phyloP scores from a whole-genome alignment of 1,284 basidiomycete genomes.

The Schizophyllum commune region DNA sequence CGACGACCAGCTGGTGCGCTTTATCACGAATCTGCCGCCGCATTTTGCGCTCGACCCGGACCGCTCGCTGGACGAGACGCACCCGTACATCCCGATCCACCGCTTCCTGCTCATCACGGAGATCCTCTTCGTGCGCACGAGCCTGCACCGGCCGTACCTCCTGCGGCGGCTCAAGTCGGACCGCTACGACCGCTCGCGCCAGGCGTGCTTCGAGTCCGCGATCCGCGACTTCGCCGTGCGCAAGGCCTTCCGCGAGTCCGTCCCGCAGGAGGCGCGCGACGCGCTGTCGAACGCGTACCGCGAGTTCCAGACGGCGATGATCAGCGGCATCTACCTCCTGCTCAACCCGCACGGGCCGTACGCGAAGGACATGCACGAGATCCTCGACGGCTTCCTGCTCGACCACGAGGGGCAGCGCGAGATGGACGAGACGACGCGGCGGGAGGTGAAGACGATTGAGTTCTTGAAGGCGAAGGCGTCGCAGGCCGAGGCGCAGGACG shows the following conservation, averaged over 20 bases:
- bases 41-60: slow-evolving; percentile 75
- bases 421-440: slow-evolving; percentile 71
- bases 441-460: slow-evolving; percentile 76
- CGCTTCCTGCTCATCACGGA: slow-evolving; percentile 77
- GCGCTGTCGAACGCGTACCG: slow-evolving; percentile 73
- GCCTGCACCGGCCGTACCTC: slow-evolving; percentile 72
- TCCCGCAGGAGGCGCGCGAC: slow-evolving; percentile 54
- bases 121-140: slow-evolving; percentile 72
- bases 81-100: slow-evolving; percentile 62
- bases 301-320: slow-evolving; percentile 82
- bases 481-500: slow-evolving; percentile 34
- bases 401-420: slow-evolving; percentile 64
- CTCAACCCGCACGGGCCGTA: slow-evolving; percentile 67
- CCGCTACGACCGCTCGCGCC: slow-evolving; percentile 66
- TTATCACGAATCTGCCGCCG: slow-evolving; percentile 69
- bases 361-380: slow-evolving; percentile 62
- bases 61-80: slow-evolving; percentile 63
- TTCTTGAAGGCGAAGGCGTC: slow-evolving; percentile 64
- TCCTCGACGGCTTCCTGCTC: slow-evolving; percentile 69
- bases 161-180: slow-evolving; percentile 65
- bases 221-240: slow-evolving; percentile 70
- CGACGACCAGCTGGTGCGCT: slow-evolving; percentile 81
- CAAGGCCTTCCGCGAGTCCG: slow-evolving; percentile 51
- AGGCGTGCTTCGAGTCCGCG: slow-evolving; percentile 75
- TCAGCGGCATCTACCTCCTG: slow-evolving; percentile 76